Evolutionary conservation across 2,329 filamentous ascomycete genomes (phyloP).

Genomic region (Allantophomopsis lycopodina): DNA sequence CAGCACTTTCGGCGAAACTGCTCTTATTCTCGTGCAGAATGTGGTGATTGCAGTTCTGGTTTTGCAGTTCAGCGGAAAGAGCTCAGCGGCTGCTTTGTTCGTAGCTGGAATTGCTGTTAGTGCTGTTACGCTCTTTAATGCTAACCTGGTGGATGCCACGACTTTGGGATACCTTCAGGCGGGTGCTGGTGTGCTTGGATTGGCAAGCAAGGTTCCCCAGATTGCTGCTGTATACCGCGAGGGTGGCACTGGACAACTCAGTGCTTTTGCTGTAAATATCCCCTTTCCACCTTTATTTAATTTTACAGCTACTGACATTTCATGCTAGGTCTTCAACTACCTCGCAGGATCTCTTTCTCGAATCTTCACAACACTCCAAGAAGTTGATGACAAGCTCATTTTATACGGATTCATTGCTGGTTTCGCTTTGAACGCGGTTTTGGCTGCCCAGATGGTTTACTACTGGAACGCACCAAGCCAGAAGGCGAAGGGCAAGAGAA

Average conservation of each 20-base stretch:
- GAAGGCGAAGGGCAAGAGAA: conserved; percentile 27
- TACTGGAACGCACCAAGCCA: conserved; percentile 72
- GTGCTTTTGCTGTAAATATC: conserved; percentile 76
- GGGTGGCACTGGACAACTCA: conserved; percentile 87
- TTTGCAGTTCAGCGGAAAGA: conserved; percentile 64
- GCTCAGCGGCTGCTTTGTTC: conserved; percentile 58
- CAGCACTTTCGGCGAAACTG: conserved; percentile 76
- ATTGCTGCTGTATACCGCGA: conserved; percentile 75
- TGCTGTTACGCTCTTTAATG: conserved; percentile 56
- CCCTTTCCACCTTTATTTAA: conserved; percentile 2
- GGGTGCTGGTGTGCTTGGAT: conserved; percentile 66
- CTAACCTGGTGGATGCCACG: conserved; percentile 41
- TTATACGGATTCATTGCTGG: conserved; percentile 89
- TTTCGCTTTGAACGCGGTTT: conserved; percentile 75
- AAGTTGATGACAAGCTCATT: conserved; percentile 94
- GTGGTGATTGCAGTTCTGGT: conserved; percentile 43
- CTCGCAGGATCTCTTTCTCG: conserved; percentile 82
- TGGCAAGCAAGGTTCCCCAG: conserved; percentile 89
- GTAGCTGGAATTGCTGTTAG: conserved; percentile 61
- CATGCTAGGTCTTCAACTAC: conserved; percentile 84
- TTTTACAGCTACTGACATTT: not conserved
- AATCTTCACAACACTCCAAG: conserved; percentile 95
- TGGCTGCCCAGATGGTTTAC: conserved; percentile 84
- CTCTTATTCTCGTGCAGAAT: conserved; percentile 1
- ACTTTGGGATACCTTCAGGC: conserved; percentile 55